A percentile compares a stretch with the other conserved stretches of the same genome.
Evolutionary conservation across 768 basidiomycete species (phyloP).

Genomic region (Albatrellus ellisii): DNA sequence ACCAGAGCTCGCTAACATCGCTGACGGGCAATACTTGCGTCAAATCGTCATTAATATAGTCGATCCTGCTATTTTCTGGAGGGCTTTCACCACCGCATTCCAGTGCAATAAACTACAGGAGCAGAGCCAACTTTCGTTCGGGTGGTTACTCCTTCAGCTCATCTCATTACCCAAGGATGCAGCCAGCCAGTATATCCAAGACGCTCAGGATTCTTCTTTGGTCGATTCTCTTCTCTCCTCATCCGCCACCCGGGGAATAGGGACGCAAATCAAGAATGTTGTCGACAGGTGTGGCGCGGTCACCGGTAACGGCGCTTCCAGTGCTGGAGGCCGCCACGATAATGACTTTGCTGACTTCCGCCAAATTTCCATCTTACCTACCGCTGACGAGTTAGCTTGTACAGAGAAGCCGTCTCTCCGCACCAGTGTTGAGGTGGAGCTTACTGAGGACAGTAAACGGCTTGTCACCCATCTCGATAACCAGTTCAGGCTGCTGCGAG

Average conservation of each 20-base stretch:
- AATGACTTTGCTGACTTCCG: slow-evolving; percentile 55
- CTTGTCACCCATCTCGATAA: slow-evolving; percentile 44
- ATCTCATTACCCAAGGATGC: slow-evolving; percentile 24
- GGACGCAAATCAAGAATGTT: slow-evolving; percentile 28
- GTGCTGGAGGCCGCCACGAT: slow-evolving; percentile 56
- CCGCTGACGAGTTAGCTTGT: slow-evolving; percentile 40
- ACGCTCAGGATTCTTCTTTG: too few relatives aligned
- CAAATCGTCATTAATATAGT: slow-evolving; percentile 28
- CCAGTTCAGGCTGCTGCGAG: slow-evolving; percentile 52
- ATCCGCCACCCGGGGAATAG: slow-evolving; percentile 18
- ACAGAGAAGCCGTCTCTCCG: slow-evolving; percentile 35
- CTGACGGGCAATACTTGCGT: slow-evolving; percentile 29
- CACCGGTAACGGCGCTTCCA: slow-evolving; percentile 15
- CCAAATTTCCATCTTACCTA: slow-evolving; percentile 46
- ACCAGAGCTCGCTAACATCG: slow-evolving; percentile 24
- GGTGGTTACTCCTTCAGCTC: slow-evolving; percentile 37
- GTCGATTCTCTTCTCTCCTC: slow-evolving; percentile 18
- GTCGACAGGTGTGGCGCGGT: slow-evolving; percentile 18
- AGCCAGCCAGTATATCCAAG: not conserved
- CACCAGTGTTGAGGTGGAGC: slow-evolving; percentile 19
- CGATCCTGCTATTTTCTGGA: slow-evolving; percentile 41
- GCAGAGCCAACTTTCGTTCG: slow-evolving; percentile 26
- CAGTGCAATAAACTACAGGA: slow-evolving; percentile 13
- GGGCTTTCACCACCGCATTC: slow-evolving; percentile 13
- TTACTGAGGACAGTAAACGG: slow-evolving; percentile 29